phyloP scores from a whole-genome alignment of 805 yeast genomes.

The Jamesozyma rosinii region DNA sequence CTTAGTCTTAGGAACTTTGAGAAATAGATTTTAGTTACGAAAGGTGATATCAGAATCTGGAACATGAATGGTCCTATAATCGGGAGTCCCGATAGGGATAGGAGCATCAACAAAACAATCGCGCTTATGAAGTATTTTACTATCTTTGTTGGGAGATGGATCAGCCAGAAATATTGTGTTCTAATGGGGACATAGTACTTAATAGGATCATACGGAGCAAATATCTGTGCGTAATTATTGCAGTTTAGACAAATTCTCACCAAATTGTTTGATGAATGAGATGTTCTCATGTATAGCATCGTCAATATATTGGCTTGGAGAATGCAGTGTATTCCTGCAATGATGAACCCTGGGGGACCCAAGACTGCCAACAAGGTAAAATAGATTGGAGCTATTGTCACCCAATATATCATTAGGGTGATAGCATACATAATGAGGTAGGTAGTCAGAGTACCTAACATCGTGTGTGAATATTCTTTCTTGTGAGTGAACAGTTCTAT shows the following conservation, averaged over 20 bases:
- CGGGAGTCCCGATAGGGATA: constrained; percentile 23
- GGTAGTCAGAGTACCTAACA: constrained; percentile 7
- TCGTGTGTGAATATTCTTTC: constrained; percentile 10
- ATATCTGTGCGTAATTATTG: constrained; percentile 8
- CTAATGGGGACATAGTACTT: constrained; percentile 24
- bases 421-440: constrained; percentile 16
- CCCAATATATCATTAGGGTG: constrained; percentile 21
- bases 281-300: constrained; percentile 27
- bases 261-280: constrained; percentile 17
- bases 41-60: constrained; percentile 21
- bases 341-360: constrained; percentile 25
- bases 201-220: constrained; percentile 11
- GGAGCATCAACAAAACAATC: constrained; percentile 5
- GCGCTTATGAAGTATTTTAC: constrained; percentile 14
- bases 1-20: constrained; percentile 18
- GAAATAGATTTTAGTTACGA: constrained; percentile 23
- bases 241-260: constrained; percentile 9
- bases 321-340: constrained; percentile 24
- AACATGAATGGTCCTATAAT: constrained; percentile 26
- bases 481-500: constrained; percentile 11
- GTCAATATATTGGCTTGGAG: constrained; percentile 26
- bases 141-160: constrained; percentile 22
- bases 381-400: constrained; percentile 26
- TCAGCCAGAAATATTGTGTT: constrained; percentile 23
- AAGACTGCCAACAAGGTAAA: constrained; percentile 19